Base-by-base conservation (phyloP, 768 basidiomycete genomes). In the Pisolithus albus region DNA sequence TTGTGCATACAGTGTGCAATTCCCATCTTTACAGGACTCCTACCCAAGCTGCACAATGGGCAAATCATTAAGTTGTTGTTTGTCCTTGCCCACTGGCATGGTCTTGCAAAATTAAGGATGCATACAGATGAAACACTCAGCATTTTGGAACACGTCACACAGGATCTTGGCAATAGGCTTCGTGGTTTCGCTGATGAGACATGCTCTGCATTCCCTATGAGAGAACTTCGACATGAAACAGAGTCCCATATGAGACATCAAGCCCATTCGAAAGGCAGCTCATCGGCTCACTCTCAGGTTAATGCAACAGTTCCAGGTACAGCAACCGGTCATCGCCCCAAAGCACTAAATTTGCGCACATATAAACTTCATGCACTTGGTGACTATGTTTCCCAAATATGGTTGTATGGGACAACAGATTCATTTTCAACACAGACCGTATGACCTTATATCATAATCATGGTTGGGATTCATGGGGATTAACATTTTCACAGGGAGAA, bases 361-460 rank as follows among this genome's bases (percentile, higher is more conserved):
- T 66, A 64, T 53, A 75, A 74, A 44, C 36, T 59, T 0, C 70
- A 72, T 56, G 56, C 64, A 0, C 46, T 76, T 53, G 65, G 21
- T 23, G 21, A 23, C 4, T 23, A 23, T 23, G 21, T 23, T 23
- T 23, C 21, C 21, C 21, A 23, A 23, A 23, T 23, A 23, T 23
- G 21, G 21, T 23, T 23, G 21, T 23, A 23, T 23, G 21, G 21
- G 21, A 23, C 21, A 23, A 23, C 21, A 23, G 21, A 23, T 23
- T 23, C 21, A 1, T 23, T 23, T 23, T 23, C 67, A 0, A 73
- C 68, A 1, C 61, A 70, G 38, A 30, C 58, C 1, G 71, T 74
- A 21, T 13, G 21, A 40, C 10, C n/a, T 39, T 36, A 24, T 23
- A 6, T 32, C 21, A n/a, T 10, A 15, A 30, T 47, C 16, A 21